Evolutionary conservation across 208 protist species (phyloP), one percentile per base, ranked within the genome.

Genomic region (Naegleria fowleri): DNA sequence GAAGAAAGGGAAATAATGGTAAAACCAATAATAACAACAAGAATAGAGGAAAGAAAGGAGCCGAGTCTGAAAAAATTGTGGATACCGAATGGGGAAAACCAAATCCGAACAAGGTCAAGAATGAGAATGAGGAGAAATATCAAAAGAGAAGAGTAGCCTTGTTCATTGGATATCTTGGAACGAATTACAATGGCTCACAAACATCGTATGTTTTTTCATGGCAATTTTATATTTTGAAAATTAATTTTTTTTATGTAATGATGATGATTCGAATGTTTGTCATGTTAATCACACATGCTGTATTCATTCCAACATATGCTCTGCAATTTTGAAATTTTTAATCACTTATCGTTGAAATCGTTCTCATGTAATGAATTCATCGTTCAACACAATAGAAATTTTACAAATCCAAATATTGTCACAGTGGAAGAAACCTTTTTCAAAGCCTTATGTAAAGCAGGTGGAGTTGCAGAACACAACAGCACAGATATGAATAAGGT

Each of bases 391-490:
- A n/a, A 9, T 51, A 86, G 39, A 43, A 40, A 86, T 86, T 86
- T 39, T 19, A 86, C 39, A 7, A 89, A 89, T 67, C 86, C 41
- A 6, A 29, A 41, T 40, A 11, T 38, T 5, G n/a, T 22, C 3
- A 89, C 86, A 7, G 36, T 89, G 11, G 86, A 89, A 89, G 48
- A 89, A 41, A 29, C 36, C 25, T 9, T 89, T 25, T 89, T 89
- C 5, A 29, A 89, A 25, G 86, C 86, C 3, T 0, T 58, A 41
- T 19, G 39, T n/a, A 13, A 38, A 52, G 25, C 48, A 67, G 51
- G 51, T 22, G 86, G 48, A 40, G 33, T 89, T 29, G 9, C 43
- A 40, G n/a, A 67, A 41, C 4, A 38, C 7, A 89, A 89, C 40
- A n/a, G 36, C 7, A 41, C 39, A 11, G 29, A 87, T 36, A 43